These are phyloP conservation scores for Setaria italica DNA, from an alignment of 202 grass and related monocot species.

Conservation along the genomic window DNA sequence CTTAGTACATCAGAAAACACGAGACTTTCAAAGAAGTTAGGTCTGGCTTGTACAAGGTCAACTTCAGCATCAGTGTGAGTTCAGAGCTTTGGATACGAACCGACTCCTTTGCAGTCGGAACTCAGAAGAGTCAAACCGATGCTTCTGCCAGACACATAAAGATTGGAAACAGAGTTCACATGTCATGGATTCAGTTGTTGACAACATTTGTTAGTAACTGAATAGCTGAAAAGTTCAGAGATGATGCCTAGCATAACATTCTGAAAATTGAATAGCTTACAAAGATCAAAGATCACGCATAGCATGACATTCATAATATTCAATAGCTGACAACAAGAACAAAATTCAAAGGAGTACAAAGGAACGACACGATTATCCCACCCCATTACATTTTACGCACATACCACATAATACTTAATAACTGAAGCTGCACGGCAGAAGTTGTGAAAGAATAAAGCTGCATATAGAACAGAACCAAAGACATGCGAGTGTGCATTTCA, in stretches of 20 bases:
- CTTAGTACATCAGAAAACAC: not conserved
- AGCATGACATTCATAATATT: conserved; percentile 30
- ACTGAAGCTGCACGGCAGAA: conserved; percentile 16
- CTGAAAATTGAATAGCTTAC: not conserved
- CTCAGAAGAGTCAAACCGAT: conserved; percentile 7
- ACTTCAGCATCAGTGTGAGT: not conserved
- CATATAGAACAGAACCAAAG: not conserved
- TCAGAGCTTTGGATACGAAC: conserved; percentile 2
- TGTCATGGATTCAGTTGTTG: not conserved
- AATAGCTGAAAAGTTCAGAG: conserved; percentile 10
- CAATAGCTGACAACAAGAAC: conserved; percentile 23
- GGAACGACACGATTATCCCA: not conserved
- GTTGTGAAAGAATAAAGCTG: conserved; percentile 16
- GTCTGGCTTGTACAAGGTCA: not conserved
- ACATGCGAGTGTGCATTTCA: not conserved
- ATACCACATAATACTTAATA: conserved; percentile 25
- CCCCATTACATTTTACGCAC: conserved; percentile 8
- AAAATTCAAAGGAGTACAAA: not conserved
- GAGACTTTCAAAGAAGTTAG: not conserved
- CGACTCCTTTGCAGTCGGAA: not conserved
- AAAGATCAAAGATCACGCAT: not conserved
- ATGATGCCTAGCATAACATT: conserved; percentile 20
- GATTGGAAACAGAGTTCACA: conserved; percentile 16
- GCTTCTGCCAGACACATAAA: conserved; percentile 8
- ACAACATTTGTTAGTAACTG: not conserved